A percentile compares a stretch with the other conserved stretches of the same genome.
phyloP scores from a whole-genome alignment of 2,329 filamentous ascomycete genomes.

The Tolypocladium inflatum region DNA sequence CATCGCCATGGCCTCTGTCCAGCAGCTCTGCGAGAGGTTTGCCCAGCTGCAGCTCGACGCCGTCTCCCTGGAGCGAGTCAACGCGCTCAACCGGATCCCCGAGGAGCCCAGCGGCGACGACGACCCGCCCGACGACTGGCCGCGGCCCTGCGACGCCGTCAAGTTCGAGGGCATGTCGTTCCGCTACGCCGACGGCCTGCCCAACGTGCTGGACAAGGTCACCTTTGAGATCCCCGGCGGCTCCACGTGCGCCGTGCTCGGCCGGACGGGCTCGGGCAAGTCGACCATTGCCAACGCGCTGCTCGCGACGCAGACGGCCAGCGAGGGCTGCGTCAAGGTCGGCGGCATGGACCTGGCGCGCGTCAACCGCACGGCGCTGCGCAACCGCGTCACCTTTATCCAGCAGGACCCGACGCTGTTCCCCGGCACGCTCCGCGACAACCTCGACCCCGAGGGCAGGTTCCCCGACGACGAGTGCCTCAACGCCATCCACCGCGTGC shows the following conservation, averaged over 20 bases:
- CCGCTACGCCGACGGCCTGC: conserved; percentile 68
- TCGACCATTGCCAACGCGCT: conserved; percentile 60
- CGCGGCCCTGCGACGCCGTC: conserved; percentile 60
- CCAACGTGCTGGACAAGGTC: conserved; percentile 60
- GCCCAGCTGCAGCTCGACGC: conserved; percentile 87
- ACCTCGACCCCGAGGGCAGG: conserved; percentile 60
- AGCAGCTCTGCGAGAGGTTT: conserved; percentile 64
- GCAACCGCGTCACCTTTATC: conserved; percentile 51
- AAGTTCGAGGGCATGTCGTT: conserved; percentile 70
- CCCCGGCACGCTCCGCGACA: conserved; percentile 47
- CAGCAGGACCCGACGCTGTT: conserved; percentile 56
- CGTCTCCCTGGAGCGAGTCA: conserved; percentile 78
- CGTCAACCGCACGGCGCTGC: conserved; percentile 45
- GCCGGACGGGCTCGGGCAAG: conserved; percentile 80
- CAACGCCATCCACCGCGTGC: conserved; percentile 46
- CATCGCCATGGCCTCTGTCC: conserved; percentile 25
- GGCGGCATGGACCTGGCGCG: conserved; percentile 41
- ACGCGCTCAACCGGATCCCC: conserved; percentile 71
- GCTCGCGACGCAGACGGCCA: conserved; percentile 44
- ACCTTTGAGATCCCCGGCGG: conserved; percentile 62
- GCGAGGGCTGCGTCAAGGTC: conserved; percentile 40
- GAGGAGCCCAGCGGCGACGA: conserved; percentile 61
- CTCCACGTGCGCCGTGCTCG: conserved; percentile 58
- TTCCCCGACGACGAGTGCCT: conserved; percentile 41
- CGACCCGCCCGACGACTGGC: conserved; percentile 68